Base-by-base conservation (phyloP, 805 yeast species). In the Candida gorgasii region DNA sequence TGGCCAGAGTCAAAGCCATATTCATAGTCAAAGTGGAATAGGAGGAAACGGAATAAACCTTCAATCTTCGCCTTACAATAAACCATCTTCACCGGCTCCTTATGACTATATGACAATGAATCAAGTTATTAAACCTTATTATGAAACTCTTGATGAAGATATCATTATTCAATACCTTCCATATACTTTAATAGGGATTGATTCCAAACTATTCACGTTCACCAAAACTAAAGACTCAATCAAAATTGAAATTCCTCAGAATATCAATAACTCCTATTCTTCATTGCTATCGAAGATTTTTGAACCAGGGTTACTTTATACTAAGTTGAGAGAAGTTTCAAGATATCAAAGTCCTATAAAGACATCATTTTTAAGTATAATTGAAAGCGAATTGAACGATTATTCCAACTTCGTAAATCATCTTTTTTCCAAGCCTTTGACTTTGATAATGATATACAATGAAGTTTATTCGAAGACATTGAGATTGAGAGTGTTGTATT, bases 301-400 rank as follows among this genome's bases (percentile, higher is more conserved):
- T 30, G 97, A 89, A 58, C 84, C 89, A 1, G 92, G 87, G 0
- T 61, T 89, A 24, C 62, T 89, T 2, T 87, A 77, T 61, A 72
- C 74, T 39, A 59, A 67, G 32, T 60, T 88, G 26, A 60, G 58
- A 4, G 43, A 39, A 12, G 51, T 55, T 15, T 19, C 7, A 12
- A 40, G 45, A 43, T 53, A 51, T 4, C 47, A 57, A 17, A 76
- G 84, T 3, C 82, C 86, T 7, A 71, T 84, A 12, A 78, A 78
- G 46, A 80, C 79, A 28, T 85, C 95, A 1, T 77, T 84, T 33
- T 46, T 75, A 5, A 67, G 82, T 13, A 72, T 73, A 19, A 58
- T 82, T 3, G 73, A 73, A 17, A 61, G 65, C 4, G 61, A 67
- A 34, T 51, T 74, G 17, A 50, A 52, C 16, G 38, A 45, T 1